A percentile compares a stretch with the other conserved stretches of the same genome.
phyloP scores from a whole-genome alignment of 306 rosid species.

The Boehmeria nivea region DNA sequence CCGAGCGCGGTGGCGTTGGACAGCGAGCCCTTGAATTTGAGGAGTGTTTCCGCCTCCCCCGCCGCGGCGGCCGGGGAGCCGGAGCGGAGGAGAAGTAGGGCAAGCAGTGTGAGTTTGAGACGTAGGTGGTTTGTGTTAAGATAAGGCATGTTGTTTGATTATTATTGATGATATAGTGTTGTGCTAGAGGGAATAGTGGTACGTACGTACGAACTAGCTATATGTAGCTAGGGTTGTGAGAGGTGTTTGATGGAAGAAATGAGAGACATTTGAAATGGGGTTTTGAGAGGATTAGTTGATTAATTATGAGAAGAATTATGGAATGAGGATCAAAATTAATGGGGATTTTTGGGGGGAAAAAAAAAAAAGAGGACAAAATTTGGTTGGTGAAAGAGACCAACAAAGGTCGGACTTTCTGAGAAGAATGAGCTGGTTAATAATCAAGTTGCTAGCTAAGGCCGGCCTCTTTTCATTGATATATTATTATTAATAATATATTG shows the following conservation, averaged over 20 bases:
- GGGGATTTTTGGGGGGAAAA: neutral
- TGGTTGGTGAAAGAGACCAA: constrained; percentile 23
- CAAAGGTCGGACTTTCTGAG: constrained; percentile 25
- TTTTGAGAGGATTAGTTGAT: no score
- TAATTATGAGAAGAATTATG: no score
- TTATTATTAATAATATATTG: no score
- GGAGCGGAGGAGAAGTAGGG: neutral
- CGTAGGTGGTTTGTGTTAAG: no score
- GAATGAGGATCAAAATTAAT: neutral
- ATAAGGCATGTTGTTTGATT: neutral
- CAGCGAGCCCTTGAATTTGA: constrained; percentile 44
- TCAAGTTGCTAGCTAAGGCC: constrained; percentile 26
- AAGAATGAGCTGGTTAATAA: constrained; percentile 43
- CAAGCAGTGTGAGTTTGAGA: neutral
- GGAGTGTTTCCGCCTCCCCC: constrained; percentile 25
- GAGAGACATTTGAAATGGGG: neutral
- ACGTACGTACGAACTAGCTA: no score
- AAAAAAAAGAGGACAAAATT: neutral
- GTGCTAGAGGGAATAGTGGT: no score
- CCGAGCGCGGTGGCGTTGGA: constrained; percentile 32
- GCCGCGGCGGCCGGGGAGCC: constrained; percentile 20
- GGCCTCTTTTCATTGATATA: constrained; percentile 25
- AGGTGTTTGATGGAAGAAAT: neutral
- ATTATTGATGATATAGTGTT: no score
- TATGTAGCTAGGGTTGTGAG: neutral